Base-by-base conservation (phyloP, 805 yeast genomes). In the Cyberlindnera americana region DNA sequence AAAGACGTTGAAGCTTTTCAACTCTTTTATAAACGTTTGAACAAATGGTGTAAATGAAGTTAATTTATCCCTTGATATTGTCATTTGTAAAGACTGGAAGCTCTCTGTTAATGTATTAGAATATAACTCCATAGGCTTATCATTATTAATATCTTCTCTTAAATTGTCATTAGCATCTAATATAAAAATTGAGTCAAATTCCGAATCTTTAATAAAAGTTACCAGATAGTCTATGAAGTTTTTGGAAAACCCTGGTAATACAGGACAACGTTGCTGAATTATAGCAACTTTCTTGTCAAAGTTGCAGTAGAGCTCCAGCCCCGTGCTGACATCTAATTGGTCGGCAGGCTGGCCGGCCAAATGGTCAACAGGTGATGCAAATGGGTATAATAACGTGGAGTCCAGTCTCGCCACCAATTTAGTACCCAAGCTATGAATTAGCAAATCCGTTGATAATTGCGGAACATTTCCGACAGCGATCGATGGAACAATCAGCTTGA, bases 391-490 rank as follows among this genome's bases (percentile, higher is more conserved):
- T 47, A 67, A 75, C 3, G 65, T 59, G 37, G 79, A 80, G 51
- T 83, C 83, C 21, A 90, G 61, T 13, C 73, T 54, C 10, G 74
- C 78, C 3, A 81, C 67, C 27, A 73, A 73, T 40, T 60, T 46
- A 10, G 81, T 73, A 5, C 67, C 69, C 18, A 74, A 62, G n/a
- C 81, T 76, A 52, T 82, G 83, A 9, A 89, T 66, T 19, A 91
- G 62, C 22, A 90, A 66, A 59, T 90, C 98, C 6, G 75, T 60
- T 0, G 90, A 63, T 35, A 91, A 64, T 59, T 93, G 99, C 0
- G 98, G 95, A 3, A 89, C 83, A 53, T 91, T 93, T 7, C 95
- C 98, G 6, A 86, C 73, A 4, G 96, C 78, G 0, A 93, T 83
- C 0, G 89, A 63, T 0, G 98, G 98, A 1, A 93, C 29, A 1